These are phyloP conservation scores for Hypoxylon crocopeplum DNA, from an alignment of 495 filamentous ascomycete species.

Conservation along the genomic window DNA sequence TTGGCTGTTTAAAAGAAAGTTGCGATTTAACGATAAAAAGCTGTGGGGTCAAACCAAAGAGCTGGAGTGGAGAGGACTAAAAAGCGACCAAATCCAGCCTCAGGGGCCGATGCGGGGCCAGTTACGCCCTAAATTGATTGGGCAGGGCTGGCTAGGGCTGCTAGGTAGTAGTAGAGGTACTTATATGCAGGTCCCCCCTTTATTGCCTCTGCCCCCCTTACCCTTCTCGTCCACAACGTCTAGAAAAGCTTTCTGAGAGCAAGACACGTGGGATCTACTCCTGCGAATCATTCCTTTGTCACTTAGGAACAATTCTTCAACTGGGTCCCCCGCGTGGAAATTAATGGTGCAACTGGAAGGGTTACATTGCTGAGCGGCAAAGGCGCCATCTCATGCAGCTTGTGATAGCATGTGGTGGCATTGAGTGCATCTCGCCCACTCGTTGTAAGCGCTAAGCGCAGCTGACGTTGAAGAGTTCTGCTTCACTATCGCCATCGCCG, in stretches of 20 bases:
- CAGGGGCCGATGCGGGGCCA: constrained; percentile 27
- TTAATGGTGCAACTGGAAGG: constrained; percentile 21
- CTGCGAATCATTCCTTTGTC: constrained; percentile 32
- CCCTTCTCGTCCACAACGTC: background rate
- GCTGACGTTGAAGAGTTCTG: constrained; percentile 23
- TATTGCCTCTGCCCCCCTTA: constrained; percentile 1
- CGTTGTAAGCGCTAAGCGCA: constrained; percentile 31
- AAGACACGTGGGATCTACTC: constrained; percentile 28
- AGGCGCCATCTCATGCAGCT: constrained; percentile 20
- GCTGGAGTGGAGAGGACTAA: constrained; percentile 36
- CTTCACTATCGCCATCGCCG: too few relatives aligned
- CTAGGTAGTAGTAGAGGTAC: constrained; percentile 12
- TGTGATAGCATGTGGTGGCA: constrained; percentile 12
- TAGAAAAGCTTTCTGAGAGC: background rate
- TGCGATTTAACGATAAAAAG: constrained; percentile 21
- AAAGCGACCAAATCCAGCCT: constrained; percentile 8
- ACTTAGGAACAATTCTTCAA: constrained; percentile 18
- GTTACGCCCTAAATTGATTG: constrained; percentile 16
- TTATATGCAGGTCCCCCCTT: constrained; percentile 22
- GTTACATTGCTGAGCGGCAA: constrained; percentile 37
- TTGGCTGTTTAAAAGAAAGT: constrained; percentile 26
- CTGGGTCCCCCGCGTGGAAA: constrained; percentile 12
- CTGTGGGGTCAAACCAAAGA: constrained; percentile 9
- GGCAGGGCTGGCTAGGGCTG: constrained; percentile 24
- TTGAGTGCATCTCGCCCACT: background rate